These are phyloP conservation scores for Auricularia auricula-judae DNA, from an alignment of 768 basidiomycete genomes.

Conservation along the genomic window DNA sequence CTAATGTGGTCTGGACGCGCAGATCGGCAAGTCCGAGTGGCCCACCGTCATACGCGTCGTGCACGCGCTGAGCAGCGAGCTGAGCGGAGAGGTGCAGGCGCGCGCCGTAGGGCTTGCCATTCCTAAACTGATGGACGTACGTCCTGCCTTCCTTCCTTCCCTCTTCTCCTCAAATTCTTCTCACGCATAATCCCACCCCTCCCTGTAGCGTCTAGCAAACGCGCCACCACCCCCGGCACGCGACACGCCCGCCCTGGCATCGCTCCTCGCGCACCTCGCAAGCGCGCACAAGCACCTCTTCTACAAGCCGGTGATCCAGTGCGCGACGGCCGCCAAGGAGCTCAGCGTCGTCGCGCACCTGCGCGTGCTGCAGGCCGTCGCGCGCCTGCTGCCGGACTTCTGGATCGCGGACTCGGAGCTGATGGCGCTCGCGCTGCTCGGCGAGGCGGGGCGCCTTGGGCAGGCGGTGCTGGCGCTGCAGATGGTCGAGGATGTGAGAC, in stretches of 20 bases:
- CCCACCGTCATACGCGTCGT: slow-evolving; percentile 6
- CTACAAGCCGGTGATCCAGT: slow-evolving; percentile 61
- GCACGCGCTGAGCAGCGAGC: slow-evolving; percentile 1
- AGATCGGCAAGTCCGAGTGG: slow-evolving; percentile 9
- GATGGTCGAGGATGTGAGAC: slow-evolving; percentile 26
- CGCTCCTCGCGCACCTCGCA: slow-evolving; percentile 42
- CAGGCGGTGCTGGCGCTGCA: slow-evolving; percentile 54
- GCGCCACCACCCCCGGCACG: slow-evolving; percentile 34
- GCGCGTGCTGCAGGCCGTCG: slow-evolving; percentile 38
- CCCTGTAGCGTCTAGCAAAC: slow-evolving; percentile 4
- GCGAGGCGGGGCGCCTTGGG: slow-evolving; percentile 42
- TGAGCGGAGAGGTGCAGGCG: background rate
- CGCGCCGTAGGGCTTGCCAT: slow-evolving; percentile 3
- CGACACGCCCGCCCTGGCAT: slow-evolving; percentile 35
- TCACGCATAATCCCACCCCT: background rate
- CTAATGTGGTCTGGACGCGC: background rate
- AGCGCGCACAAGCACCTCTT: slow-evolving; percentile 48
- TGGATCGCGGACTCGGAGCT: slow-evolving; percentile 66
- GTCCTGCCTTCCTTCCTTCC: background rate
- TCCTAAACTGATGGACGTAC: slow-evolving; percentile 5
- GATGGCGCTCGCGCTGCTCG: slow-evolving; percentile 59
- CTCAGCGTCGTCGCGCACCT: slow-evolving; percentile 49
- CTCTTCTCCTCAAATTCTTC: too few relatives aligned
- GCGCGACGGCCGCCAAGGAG: slow-evolving; percentile 55
- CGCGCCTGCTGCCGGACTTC: slow-evolving; percentile 46